A percentile compares a stretch with the other conserved stretches of the same genome.
These are phyloP conservation scores for Sporothrix curviconia DNA, from an alignment of 2,329 filamentous ascomycete genomes.

Conservation along the genomic window DNA sequence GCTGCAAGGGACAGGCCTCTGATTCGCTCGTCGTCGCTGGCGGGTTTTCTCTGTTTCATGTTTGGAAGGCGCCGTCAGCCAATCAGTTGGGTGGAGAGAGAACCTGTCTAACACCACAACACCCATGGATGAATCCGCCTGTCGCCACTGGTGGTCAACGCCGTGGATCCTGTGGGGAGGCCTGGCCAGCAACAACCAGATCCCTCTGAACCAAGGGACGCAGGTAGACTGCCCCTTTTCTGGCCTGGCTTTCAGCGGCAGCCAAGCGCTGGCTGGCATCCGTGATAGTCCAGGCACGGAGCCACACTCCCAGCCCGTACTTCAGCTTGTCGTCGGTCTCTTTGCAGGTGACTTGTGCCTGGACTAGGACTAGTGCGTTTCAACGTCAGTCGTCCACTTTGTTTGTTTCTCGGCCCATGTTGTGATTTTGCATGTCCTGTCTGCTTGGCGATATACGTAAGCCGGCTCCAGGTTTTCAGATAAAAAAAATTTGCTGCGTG, in stretches of 20 bases:
- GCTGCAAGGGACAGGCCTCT: slow-evolving; percentile 11
- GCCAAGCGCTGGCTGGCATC: neutral
- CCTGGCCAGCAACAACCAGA: neutral
- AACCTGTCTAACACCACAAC: neutral
- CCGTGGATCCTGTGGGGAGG: neutral
- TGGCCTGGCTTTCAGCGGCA: neutral
- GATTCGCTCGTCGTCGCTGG: slow-evolving; percentile 7
- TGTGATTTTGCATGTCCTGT: neutral
- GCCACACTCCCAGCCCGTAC: neutral
- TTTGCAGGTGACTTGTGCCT: neutral
- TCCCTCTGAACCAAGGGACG: neutral
- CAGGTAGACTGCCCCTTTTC: neutral
- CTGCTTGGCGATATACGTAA: neutral
- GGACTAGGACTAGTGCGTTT: slow-evolving; percentile 12
- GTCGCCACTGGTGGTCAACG: neutral
- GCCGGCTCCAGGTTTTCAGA: neutral
- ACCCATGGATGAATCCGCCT: neutral
- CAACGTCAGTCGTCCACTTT: no score
- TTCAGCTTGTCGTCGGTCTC: neutral
- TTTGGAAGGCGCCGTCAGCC: neutral
- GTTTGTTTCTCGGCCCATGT: neutral
- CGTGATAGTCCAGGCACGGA: neutral
- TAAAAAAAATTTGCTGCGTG: no score
- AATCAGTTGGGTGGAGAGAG: slow-evolving; percentile 7
- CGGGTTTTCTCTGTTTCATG: slow-evolving; percentile 16